Evolutionary conservation across 1,284 basidiomycete genomes (phyloP).

Genomic region (Schizophyllum commune): DNA sequence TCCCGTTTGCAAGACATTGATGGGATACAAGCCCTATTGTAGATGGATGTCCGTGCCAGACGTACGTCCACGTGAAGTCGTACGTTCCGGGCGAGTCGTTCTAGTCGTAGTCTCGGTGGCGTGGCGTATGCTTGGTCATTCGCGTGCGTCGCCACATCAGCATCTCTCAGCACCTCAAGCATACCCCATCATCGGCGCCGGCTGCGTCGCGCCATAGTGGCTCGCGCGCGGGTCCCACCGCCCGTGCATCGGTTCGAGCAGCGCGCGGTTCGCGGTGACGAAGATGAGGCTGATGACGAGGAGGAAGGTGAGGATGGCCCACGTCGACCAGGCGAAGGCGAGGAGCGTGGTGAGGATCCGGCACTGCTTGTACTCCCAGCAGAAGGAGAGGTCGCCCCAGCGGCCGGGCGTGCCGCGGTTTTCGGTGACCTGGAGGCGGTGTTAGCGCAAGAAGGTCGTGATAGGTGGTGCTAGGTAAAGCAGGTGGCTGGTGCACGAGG

Average conservation of each 20-base stretch:
- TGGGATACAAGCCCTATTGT: too few species aligned
- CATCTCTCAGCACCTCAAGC: not conserved
- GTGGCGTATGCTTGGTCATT: too few species aligned
- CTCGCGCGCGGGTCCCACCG: not conserved
- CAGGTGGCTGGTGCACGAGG: too few species aligned
- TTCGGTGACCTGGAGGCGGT: not conserved
- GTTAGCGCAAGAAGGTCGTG: not conserved
- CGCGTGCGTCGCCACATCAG: too few species aligned
- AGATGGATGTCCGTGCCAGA: not conserved
- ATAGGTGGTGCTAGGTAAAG: too few species aligned
- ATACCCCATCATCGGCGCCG: not conserved
- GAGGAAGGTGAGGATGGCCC: constrained; percentile 7
- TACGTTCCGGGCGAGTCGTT: not conserved
- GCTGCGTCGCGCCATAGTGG: not conserved
- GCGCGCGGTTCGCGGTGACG: not conserved
- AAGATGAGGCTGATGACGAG: not conserved
- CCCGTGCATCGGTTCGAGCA: not conserved
- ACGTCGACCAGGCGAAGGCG: constrained; percentile 13
- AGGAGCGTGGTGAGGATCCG: constrained; percentile 12
- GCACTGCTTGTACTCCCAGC: constrained; percentile 12
- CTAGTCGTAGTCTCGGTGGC: not conserved
- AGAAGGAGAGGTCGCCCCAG: constrained; percentile 13
- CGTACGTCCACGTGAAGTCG: not conserved
- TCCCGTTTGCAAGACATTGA: too few species aligned
- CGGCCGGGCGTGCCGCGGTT: not conserved